phyloP scores from a whole-genome alignment of 2,329 filamentous ascomycete genomes.

The Botrytis byssoidea region DNA sequence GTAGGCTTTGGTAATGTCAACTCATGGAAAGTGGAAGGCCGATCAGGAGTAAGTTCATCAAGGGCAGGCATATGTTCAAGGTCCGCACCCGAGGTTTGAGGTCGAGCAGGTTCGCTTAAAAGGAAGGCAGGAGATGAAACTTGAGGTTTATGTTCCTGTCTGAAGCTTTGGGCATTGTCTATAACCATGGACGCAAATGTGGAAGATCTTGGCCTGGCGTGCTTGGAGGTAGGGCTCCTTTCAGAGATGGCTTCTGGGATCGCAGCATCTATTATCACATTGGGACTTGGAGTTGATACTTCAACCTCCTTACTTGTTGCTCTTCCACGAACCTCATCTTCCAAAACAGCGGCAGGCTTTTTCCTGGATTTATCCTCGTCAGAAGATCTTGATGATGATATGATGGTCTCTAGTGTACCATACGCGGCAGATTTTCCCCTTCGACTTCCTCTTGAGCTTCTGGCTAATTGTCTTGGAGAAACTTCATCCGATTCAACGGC shows the following conservation, averaged over 20 bases:
- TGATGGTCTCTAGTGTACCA: slow-evolving; percentile 64
- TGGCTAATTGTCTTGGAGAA: slow-evolving; percentile 35
- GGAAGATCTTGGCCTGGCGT: slow-evolving; percentile 42
- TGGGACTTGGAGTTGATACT: slow-evolving; percentile 17
- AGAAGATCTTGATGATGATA: slow-evolving; percentile 63
- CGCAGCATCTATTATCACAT: slow-evolving; percentile 20
- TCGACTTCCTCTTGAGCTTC: slow-evolving; percentile 32
- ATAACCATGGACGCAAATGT: slow-evolving; percentile 48
- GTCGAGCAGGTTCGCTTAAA: slow-evolving; percentile 55
- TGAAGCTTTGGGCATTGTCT: slow-evolving; percentile 40
- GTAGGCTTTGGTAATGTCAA: slow-evolving; percentile 31
- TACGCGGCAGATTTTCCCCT: slow-evolving; percentile 47
- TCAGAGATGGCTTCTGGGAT: slow-evolving; percentile 26
- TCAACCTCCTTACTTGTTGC: slow-evolving; percentile 41
- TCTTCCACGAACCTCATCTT: slow-evolving; percentile 54
- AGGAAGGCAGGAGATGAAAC: slow-evolving; percentile 45
- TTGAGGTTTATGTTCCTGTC: slow-evolving; percentile 39
- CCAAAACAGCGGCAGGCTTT: slow-evolving; percentile 53
- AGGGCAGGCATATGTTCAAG: slow-evolving; percentile 28
- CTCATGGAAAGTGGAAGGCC: slow-evolving; percentile 27
- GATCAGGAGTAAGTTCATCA: slow-evolving; percentile 20
- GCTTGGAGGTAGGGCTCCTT: slow-evolving; percentile 27
- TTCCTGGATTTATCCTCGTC: slow-evolving; percentile 61
- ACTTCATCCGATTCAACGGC: slow-evolving; percentile 58
- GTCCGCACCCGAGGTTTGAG: slow-evolving; percentile 51